These are phyloP conservation scores for Rhizopogon roseolus DNA, from an alignment of 768 basidiomycete genomes.

Conservation along the genomic window DNA sequence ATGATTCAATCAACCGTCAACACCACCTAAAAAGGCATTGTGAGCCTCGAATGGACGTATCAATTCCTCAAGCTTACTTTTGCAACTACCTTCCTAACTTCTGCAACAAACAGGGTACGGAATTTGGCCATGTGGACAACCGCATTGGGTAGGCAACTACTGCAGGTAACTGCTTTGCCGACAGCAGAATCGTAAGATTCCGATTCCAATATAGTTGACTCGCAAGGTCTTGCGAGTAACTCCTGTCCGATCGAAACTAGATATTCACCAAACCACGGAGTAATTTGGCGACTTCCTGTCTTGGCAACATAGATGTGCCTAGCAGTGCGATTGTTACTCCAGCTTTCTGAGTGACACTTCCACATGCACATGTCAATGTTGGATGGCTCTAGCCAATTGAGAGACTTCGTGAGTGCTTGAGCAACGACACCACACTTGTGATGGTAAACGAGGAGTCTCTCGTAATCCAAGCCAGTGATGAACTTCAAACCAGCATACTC, in stretches of 20 bases:
- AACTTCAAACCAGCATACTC: constrained; percentile 33
- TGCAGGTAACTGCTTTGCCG: background rate
- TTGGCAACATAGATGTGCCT: background rate
- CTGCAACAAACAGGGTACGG: background rate
- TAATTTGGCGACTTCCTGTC: background rate
- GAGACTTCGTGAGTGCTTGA: constrained; percentile 1
- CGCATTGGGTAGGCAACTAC: no score
- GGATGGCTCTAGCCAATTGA: constrained; percentile 2
- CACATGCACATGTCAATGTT: background rate
- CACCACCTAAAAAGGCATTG: background rate
- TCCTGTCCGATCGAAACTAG: background rate
- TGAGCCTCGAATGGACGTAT: constrained; percentile 2
- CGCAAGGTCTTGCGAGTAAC: background rate
- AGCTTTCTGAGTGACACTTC: background rate
- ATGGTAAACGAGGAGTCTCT: constrained; percentile 39
- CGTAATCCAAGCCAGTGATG: constrained; percentile 36
- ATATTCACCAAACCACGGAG: background rate
- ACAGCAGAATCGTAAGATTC: background rate
- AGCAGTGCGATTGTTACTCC: background rate
- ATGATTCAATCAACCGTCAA: background rate
- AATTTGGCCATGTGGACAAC: background rate
- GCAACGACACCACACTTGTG: constrained; percentile 27
- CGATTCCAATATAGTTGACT: background rate
- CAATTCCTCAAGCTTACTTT: background rate
- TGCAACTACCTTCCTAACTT: background rate